phyloP scores from a whole-genome alignment of 2,329 filamentous ascomycete species.

The Cladosporium colombiae region DNA sequence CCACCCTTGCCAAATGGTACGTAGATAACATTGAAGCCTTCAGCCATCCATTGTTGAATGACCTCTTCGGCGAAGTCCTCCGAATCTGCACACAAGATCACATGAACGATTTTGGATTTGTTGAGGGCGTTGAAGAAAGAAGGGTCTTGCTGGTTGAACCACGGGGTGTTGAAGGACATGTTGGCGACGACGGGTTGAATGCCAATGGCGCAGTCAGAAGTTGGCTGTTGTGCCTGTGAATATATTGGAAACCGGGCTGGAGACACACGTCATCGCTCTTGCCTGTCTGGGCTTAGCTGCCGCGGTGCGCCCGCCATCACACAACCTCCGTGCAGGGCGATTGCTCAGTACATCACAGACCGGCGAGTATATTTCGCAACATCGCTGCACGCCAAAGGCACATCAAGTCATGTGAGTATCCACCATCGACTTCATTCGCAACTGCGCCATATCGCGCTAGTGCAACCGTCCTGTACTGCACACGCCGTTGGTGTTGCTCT shows the following conservation, averaged over 20 bases:
- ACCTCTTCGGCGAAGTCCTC: conserved; percentile 59
- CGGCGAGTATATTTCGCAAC: conserved; percentile 19
- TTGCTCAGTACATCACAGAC: conserved; percentile 15
- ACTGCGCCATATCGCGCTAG: conserved; percentile 6
- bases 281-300: not conserved
- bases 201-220: conserved; percentile 3
- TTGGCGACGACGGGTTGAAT: not conserved
- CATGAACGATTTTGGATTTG: conserved; percentile 44
- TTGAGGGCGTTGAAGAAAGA: conserved; percentile 40
- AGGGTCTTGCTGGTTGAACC: conserved; percentile 35
- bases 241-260: conserved; percentile 1
- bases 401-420: conserved; percentile 17
- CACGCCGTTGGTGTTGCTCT: not conserved
- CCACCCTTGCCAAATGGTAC: conserved; percentile 55
- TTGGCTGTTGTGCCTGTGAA: not conserved
- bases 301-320: not conserved
- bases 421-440: conserved; percentile 8
- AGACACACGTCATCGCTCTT: conserved; percentile 7
- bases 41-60: conserved; percentile 57
- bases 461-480: not conserved
- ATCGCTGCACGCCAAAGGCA: conserved; percentile 5
- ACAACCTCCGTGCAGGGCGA: not conserved
- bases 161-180: conserved; percentile 35
- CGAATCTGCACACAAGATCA: conserved; percentile 55
- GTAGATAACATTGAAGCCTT: conserved; percentile 62